Conservation (phyloP, 2,329 filamentous ascomycete species). For the Cladosporium sp. region DNA sequence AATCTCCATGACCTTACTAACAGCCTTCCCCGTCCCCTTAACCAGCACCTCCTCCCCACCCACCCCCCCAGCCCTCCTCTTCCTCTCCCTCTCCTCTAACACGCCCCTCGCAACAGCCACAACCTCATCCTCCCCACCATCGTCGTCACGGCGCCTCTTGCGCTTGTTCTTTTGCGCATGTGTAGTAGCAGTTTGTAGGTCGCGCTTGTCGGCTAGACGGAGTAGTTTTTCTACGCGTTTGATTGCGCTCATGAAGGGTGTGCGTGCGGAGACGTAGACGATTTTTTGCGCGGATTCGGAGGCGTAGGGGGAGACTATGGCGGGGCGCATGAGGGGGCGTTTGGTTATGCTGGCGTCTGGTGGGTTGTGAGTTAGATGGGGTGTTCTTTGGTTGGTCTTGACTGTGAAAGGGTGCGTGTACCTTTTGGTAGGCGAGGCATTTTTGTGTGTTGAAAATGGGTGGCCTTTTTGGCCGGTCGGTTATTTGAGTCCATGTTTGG, state of each 20-base stretch:
- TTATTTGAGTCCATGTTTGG: neutral
- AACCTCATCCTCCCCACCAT: conserved; percentile 28
- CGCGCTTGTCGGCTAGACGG: conserved; percentile 55
- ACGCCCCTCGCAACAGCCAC: conserved; percentile 41
- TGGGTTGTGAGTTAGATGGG: neutral
- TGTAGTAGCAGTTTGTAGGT: conserved; percentile 42
- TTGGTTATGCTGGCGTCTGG: conserved; percentile 53
- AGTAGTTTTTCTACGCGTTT: conserved; percentile 67
- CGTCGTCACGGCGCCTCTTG: conserved; percentile 19
- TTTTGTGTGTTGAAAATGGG: conserved; percentile 20
- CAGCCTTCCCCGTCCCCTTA: conserved; percentile 66
- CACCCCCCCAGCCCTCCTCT: conserved; percentile 33
- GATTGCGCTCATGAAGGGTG: conserved; percentile 68
- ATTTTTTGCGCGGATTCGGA: conserved; percentile 52
- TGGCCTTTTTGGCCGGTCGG: neutral
- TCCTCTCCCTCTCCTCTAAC: conserved; percentile 27
- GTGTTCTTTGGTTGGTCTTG: neutral
- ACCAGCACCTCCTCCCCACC: conserved; percentile 57
- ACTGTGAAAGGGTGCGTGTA: neutral
- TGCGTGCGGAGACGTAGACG: conserved; percentile 65
- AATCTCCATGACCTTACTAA: conserved; percentile 62
- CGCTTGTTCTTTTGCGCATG: conserved; percentile 30
- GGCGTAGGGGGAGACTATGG: conserved; percentile 56
- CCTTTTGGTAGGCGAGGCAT: conserved; percentile 28
- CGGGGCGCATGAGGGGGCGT: conserved; percentile 59